Percentiles rank a stretch among this genome's conserved stretches.
phyloP scores from a whole-genome alignment of 129 eudicot genomes.

The Helianthus annuus region DNA sequence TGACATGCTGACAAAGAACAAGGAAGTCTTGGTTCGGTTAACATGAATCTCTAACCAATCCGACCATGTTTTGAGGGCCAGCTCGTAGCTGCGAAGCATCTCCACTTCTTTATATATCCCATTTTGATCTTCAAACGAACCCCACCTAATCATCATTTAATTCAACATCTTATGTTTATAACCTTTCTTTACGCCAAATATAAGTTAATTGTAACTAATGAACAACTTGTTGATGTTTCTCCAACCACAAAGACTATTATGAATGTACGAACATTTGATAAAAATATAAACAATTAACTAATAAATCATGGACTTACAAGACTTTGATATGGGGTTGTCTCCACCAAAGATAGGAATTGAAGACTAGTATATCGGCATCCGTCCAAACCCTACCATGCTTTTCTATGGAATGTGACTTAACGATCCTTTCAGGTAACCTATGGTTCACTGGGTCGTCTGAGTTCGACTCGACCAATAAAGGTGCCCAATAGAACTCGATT shows the following conservation, averaged over 20 bases:
- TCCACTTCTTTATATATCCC: constrained; percentile 57
- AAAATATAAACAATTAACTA: not conserved
- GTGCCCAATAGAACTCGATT: constrained; percentile 75
- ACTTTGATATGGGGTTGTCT: constrained; percentile 53
- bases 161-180: not conserved
- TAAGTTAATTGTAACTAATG: not conserved
- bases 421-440: constrained; percentile 60
- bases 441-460: constrained; percentile 65
- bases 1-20: constrained; percentile 78
- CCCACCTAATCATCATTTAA: constrained; percentile 56
- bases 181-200: constrained; percentile 9
- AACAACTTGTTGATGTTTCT: constrained; percentile 13
- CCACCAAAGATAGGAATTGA: constrained; percentile 80
- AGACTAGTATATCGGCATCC: constrained; percentile 59
- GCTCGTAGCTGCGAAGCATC: constrained; percentile 56
- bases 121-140: constrained; percentile 49
- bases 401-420: constrained; percentile 55
- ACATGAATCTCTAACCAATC: constrained; percentile 75
- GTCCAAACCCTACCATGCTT: constrained; percentile 71
- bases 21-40: constrained; percentile 52
- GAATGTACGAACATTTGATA: not conserved
- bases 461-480: constrained; percentile 71
- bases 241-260: constrained; percentile 19
- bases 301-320: constrained; percentile 48
- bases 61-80: constrained; percentile 79